These are phyloP conservation scores for Diutina scorzettiae DNA, from an alignment of 1,139 yeast genomes.

Conservation along the genomic window DNA sequence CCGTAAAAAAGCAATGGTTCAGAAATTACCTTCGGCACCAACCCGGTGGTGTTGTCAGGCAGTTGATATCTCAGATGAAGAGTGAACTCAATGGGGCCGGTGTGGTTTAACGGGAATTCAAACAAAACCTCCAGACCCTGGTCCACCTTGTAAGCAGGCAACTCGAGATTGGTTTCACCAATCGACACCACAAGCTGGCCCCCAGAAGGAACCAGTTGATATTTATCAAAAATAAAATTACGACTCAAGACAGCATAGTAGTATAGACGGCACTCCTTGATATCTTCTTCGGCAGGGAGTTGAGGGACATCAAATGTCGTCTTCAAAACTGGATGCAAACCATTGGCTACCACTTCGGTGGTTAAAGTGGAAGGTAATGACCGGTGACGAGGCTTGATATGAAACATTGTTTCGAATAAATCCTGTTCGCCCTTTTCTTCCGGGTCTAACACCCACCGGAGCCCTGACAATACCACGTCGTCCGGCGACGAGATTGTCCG, in stretches of 20 bases:
- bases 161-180: conserved; percentile 3
- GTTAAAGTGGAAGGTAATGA: not conserved
- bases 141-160: not conserved
- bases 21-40: not conserved
- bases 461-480: conserved; percentile 25
- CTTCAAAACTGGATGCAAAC: not conserved
- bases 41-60: not conserved
- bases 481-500: conserved; percentile 17
- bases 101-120: not conserved
- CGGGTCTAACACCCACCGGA: conserved; percentile 19
- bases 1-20: not conserved
- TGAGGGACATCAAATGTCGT: not conserved
- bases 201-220: conserved; percentile 1
- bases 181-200: not conserved
- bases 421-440: conserved; percentile 7
- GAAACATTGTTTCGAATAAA: not conserved
- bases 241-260: not conserved
- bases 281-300: not conserved
- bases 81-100: not conserved
- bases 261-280: conserved; percentile 2
- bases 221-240: conserved; percentile 1
- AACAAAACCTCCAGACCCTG: conserved; percentile 1
- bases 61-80: conserved; percentile 4
- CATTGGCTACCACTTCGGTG: not conserved
- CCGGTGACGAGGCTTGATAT: conserved; percentile 3